Conservation (phyloP, 306 rosid genomes). For the Arachis hypogaea region DNA sequence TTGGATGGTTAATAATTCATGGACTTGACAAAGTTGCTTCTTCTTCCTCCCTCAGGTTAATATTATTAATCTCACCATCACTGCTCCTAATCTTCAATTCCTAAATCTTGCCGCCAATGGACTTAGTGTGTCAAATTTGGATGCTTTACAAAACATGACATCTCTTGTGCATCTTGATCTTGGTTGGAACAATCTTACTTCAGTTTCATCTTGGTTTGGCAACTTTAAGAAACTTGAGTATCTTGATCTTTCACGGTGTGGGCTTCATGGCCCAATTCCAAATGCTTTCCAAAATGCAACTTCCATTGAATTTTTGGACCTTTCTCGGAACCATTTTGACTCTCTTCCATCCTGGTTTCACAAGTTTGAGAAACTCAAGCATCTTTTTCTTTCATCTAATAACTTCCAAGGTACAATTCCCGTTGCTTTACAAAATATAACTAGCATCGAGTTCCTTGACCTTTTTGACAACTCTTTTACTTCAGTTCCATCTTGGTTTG, state of each 20-base stretch:
- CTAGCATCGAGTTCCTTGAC: neutral
- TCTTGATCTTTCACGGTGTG: neutral
- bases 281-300: neutral
- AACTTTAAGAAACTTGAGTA: neutral
- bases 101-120: no score
- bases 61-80: no score
- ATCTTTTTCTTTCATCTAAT: neutral
- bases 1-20: no score
- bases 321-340: neutral
- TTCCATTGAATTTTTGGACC: neutral
- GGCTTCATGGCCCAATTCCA: neutral
- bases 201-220: constrained; percentile 15
- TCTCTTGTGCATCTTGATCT: constrained; percentile 26
- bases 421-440: neutral
- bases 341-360: constrained; percentile 4
- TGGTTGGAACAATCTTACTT: neutral
- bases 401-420: neutral
- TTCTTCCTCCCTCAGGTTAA: no score
- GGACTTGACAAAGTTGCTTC: no score
- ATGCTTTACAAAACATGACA: constrained; percentile 29
- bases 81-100: no score
- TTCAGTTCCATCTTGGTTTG: neutral
- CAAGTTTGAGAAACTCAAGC: neutral
- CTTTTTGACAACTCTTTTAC: neutral
- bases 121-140: no score